Evolutionary conservation across 1,139 yeast genomes (phyloP).

Genomic region (Taphrina confusa): DNA sequence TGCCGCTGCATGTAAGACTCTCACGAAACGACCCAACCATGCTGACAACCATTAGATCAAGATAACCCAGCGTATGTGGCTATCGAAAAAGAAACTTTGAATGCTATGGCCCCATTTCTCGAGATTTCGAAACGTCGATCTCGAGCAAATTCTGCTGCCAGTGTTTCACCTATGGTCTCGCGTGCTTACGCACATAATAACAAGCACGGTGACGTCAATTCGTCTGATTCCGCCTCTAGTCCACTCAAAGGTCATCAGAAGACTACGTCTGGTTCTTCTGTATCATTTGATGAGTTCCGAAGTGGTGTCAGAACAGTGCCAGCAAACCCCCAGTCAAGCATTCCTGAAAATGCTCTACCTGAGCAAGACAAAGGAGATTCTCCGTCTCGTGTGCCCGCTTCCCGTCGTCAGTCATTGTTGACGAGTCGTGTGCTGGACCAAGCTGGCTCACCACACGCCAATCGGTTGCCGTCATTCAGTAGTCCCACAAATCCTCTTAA

Average conservation of each 20-base stretch:
- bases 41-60: constrained; percentile 5
- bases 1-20: constrained; percentile 9
- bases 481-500: not conserved
- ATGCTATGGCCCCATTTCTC: constrained; percentile 28
- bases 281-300: constrained; percentile 10
- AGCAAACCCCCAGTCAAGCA: constrained; percentile 2
- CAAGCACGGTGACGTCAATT: not conserved
- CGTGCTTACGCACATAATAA: constrained; percentile 17
- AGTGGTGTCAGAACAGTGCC: not conserved
- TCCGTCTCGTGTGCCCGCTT: not conserved
- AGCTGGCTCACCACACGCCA: not conserved
- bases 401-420: not conserved
- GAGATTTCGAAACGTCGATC: constrained; percentile 20
- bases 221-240: not conserved
- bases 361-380: not conserved
- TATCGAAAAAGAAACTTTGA: constrained; percentile 25
- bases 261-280: constrained; percentile 7
- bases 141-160: not conserved
- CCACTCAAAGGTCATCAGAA: not conserved
- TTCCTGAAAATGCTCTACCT: constrained; percentile 6
- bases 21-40: not conserved
- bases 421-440: not conserved
- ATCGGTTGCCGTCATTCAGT: not conserved
- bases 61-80: constrained; percentile 16
- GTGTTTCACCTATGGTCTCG: not conserved